Evolutionary conservation across 495 filamentous ascomycete genomes (phyloP).

Genomic region (Aspergillus hancockii): DNA sequence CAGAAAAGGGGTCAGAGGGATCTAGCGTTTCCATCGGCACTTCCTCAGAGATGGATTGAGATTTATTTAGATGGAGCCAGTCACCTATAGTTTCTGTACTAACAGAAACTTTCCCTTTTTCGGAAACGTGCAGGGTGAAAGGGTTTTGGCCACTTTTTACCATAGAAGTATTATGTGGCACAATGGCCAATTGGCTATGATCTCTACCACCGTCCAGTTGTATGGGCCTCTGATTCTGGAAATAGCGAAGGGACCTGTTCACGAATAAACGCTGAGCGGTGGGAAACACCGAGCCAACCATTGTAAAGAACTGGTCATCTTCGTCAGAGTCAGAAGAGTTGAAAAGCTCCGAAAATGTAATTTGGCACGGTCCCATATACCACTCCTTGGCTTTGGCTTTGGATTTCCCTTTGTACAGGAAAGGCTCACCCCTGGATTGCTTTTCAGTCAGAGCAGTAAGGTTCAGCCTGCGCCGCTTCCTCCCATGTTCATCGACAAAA

Average conservation of each 20-base stretch:
- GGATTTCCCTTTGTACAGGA: background rate
- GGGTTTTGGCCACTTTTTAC: conserved; percentile 12
- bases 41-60: background rate
- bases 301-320: conserved; percentile 19
- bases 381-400: conserved; percentile 15
- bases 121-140: conserved; percentile 30
- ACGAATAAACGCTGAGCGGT: conserved; percentile 27
- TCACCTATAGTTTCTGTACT: conserved; percentile 24
- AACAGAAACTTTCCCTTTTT: conserved; percentile 23
- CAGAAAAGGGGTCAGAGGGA: conserved; percentile 13
- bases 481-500: conserved; percentile 38
- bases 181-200: conserved; percentile 20
- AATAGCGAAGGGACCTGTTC: conserved; percentile 26
- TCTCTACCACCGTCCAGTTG: conserved; percentile 12
- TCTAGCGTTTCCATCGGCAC: background rate
- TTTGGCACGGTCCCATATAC: conserved; percentile 33
- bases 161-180: conserved; percentile 24
- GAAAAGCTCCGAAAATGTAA: conserved; percentile 25
- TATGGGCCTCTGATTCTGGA: conserved; percentile 24
- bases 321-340: conserved; percentile 20
- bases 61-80: conserved; percentile 22
- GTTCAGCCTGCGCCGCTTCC: conserved; percentile 42
- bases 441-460: conserved; percentile 10
- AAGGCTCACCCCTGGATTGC: background rate
- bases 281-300: conserved; percentile 22